phyloP scores from a whole-genome alignment of 805 yeast genomes.

The Barnettozyma botsteinii region DNA sequence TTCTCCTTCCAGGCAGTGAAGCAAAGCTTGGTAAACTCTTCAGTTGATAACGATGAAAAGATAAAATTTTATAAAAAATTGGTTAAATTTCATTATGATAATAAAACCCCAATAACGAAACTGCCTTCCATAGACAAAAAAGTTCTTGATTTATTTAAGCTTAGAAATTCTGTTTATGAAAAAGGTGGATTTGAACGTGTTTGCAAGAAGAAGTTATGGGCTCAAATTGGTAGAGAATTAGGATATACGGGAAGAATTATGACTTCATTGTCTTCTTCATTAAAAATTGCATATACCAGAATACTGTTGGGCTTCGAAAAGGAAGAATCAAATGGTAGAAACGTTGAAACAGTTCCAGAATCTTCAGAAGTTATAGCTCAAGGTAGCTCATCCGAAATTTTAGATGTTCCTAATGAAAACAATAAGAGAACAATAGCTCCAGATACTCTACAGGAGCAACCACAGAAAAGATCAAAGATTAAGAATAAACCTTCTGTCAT shows the following conservation, averaged over 20 bases:
- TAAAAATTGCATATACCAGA: conserved; percentile 53
- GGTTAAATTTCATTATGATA: conserved; percentile 33
- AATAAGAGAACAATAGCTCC: conserved; percentile 11
- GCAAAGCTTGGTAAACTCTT: conserved; percentile 40
- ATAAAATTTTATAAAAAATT: conserved; percentile 44
- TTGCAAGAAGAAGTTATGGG: conserved; percentile 68
- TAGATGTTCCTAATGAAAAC: conserved; percentile 8
- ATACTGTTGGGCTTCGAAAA: conserved; percentile 30
- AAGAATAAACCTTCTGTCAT: conserved; percentile 32
- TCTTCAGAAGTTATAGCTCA: neutral
- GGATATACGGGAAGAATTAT: conserved; percentile 70
- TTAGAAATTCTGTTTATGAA: conserved; percentile 50
- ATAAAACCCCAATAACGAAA: conserved; percentile 32
- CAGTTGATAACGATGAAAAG: conserved; percentile 36
- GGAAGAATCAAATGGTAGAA: neutral
- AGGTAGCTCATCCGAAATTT: neutral
- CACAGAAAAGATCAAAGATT: neutral
- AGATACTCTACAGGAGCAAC: neutral
- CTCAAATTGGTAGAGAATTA: conserved; percentile 73
- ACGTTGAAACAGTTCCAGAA: neutral
- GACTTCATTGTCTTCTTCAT: conserved; percentile 63
- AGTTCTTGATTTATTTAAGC: conserved; percentile 55
- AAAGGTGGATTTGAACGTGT: conserved; percentile 66
- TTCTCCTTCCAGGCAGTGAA: conserved; percentile 48
- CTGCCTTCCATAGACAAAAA: conserved; percentile 65